A percentile compares a stretch with the other conserved stretches of the same genome.
Conservation (phyloP, 2,329 filamentous ascomycete species). For the Neonectria coccinea region DNA sequence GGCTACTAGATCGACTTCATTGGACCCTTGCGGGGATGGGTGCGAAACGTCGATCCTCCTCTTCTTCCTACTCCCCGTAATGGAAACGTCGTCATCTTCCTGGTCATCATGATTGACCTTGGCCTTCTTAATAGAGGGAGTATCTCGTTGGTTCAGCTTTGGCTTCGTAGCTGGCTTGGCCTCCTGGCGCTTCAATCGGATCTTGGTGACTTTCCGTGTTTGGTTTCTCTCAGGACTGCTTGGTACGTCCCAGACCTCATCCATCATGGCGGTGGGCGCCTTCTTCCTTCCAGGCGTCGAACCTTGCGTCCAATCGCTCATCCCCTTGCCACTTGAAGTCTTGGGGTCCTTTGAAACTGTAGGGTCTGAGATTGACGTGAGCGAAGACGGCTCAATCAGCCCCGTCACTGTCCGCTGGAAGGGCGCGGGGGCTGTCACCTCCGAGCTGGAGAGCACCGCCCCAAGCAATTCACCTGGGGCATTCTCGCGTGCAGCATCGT, state of each 20-base stretch:
- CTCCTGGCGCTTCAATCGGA: slow-evolving; percentile 32
- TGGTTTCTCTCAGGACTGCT: slow-evolving; percentile 52
- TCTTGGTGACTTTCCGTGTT: slow-evolving; percentile 28
- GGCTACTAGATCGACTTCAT: slow-evolving; percentile 44
- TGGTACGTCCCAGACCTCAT: slow-evolving; percentile 59
- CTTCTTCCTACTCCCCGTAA: slow-evolving; percentile 37
- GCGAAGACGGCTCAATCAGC: slow-evolving; percentile 44
- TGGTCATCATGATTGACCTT: neutral
- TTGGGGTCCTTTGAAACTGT: slow-evolving; percentile 26
- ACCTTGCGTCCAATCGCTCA: slow-evolving; percentile 49
- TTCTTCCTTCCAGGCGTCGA: slow-evolving; percentile 49
- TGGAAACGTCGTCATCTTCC: slow-evolving; percentile 9
- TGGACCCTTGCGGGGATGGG: slow-evolving; percentile 30
- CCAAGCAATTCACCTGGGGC: slow-evolving; percentile 24
- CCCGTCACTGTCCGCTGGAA: slow-evolving; percentile 45
- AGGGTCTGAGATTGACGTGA: slow-evolving; percentile 48
- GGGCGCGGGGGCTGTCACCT: slow-evolving; percentile 43
- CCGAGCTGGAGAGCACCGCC: slow-evolving; percentile 38
- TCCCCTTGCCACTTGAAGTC: slow-evolving; percentile 24
- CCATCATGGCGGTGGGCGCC: slow-evolving; percentile 38
- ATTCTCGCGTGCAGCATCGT: slow-evolving; percentile 46
- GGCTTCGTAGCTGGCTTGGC: slow-evolving; percentile 15
- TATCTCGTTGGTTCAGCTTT: neutral
- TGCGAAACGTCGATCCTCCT: slow-evolving; percentile 36
- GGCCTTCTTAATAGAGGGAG: neutral